Evolutionary conservation across 306 rosid species (phyloP), one percentile per base, ranked within the genome.

Genomic region (Vigna reflexopilosa): DNA sequence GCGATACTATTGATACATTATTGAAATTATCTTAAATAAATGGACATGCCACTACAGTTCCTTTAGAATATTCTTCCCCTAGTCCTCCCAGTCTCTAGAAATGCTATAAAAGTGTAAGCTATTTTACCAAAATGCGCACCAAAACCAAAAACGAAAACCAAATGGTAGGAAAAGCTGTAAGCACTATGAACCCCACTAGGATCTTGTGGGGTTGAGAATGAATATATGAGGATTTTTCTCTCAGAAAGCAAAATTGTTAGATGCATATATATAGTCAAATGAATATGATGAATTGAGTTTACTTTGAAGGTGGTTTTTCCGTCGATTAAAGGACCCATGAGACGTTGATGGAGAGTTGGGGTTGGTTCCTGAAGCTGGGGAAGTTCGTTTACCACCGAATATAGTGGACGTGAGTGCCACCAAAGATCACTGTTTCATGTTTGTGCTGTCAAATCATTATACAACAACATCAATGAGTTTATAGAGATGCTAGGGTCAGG

Each of bases 291-390:
- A 30, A 57, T 15, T 38, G 24, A 49, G 24, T 58, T 75, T 67
- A 47, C 50, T 73, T 47, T 52, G 47, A 59, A 58, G 26, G 17
- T 67, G 61, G 1, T 9, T 40, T 36, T 16, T 64, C 34, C 16
- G 40, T 24, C 20, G 55, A 76, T 76, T 67, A 66, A 55, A 22
- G 44, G n/a, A 76, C 65, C 55, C 48, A 47, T 36, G 49, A 38
- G 44, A 38, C 76, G 66, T 68, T 14, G 2, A 47, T 51, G 72
- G 69, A 76, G 50, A 38, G 36, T 55, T 70, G 58, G 63, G 81
- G 88, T 89, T 89, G 87, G 88, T 86, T 89, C 93, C 96, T 77
- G 67, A 84, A 49, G 79, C 79, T 28, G 64, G 82, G 93, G 93
- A 89, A 86, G 90, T 72, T 80, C 16, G 44, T 16, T 30, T 9